Evolutionary conservation across 257 asterid species (phyloP).

Genomic region (Gentiana straminea): DNA sequence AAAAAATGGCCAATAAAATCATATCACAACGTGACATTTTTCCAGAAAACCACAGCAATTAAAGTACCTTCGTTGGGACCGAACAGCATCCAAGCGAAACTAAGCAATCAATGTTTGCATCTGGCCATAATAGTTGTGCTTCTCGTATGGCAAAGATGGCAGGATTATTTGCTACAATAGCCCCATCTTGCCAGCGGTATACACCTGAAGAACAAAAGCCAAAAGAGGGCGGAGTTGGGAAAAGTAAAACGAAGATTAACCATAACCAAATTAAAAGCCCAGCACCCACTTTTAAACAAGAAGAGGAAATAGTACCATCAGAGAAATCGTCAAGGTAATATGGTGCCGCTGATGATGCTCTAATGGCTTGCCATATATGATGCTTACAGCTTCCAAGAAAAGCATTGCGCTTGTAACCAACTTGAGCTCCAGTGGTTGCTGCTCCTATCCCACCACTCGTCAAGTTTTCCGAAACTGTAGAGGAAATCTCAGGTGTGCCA

Average conservation of each 20-base stretch:
- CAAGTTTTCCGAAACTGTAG: constrained; percentile 56
- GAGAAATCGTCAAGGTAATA: constrained; percentile 97
- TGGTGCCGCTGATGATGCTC: constrained; percentile 99
- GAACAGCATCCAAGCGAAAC: constrained; percentile 98
- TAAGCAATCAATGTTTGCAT: constrained; percentile 83
- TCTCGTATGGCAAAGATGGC: constrained; percentile 89
- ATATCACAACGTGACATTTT: too few species aligned
- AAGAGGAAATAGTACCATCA: constrained; percentile 48
- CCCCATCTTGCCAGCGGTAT: constrained; percentile 99
- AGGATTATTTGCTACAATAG: constrained; percentile 97
- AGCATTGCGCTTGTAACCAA: constrained; percentile 73
- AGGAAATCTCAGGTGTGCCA: constrained; percentile 88
- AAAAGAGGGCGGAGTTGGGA: constrained; percentile 2
- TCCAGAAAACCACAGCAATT: constrained; percentile 2
- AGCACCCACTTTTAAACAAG: constrained; percentile 8
- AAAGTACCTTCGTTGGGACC: constrained; percentile 80
- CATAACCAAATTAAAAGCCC: not conserved
- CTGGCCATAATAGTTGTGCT: constrained; percentile 98
- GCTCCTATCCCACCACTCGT: constrained; percentile 49
- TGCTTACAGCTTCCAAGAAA: constrained; percentile 97
- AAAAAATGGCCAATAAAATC: too few species aligned
- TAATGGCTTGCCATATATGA: constrained; percentile 91
- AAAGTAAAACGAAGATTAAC: constrained; percentile 11
- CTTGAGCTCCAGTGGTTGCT: constrained; percentile 62
- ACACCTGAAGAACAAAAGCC: constrained; percentile 32